A percentile compares a stretch with the other conserved stretches of the same genome.
Conservation (phyloP, 208 protist species). For the Trypanosoma melophagium region DNA sequence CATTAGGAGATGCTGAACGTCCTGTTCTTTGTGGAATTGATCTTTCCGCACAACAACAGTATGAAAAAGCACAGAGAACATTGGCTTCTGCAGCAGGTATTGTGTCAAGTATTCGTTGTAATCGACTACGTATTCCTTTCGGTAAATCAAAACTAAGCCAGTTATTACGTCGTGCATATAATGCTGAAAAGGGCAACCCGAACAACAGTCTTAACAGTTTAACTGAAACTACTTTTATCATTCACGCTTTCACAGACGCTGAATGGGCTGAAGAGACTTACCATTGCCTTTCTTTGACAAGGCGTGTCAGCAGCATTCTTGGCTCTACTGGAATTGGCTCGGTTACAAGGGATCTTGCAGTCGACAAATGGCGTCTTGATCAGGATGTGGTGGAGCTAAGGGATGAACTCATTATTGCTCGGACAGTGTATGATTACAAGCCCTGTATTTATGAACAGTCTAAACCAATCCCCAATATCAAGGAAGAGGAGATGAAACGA, state of each 20-base stretch:
- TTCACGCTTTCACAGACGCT: slow-evolving; percentile 80
- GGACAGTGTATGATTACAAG: slow-evolving; percentile 89
- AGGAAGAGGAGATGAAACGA: slow-evolving; percentile 86
- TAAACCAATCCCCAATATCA: slow-evolving; percentile 84
- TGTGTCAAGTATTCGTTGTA: slow-evolving; percentile 90
- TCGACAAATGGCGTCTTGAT: slow-evolving; percentile 91
- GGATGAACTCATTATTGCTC: slow-evolving; percentile 84
- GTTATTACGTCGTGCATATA: slow-evolving; percentile 89
- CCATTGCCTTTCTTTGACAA: slow-evolving; percentile 82
- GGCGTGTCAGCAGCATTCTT: slow-evolving; percentile 80
- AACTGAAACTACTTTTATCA: slow-evolving; percentile 77
- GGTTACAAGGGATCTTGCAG: slow-evolving; percentile 79
- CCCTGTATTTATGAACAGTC: slow-evolving; percentile 84
- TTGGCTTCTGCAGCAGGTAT: slow-evolving; percentile 78
- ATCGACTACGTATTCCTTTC: slow-evolving; percentile 89
- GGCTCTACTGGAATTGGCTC: slow-evolving; percentile 82
- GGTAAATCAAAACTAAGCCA: slow-evolving; percentile 90
- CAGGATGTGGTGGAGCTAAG: slow-evolving; percentile 87
- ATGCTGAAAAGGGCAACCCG: slow-evolving; percentile 83
- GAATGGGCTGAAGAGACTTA: slow-evolving; percentile 87
- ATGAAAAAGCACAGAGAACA: slow-evolving; percentile 80
- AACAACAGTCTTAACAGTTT: slow-evolving; percentile 69
- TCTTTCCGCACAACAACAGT: slow-evolving; percentile 49
- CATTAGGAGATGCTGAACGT: slow-evolving; percentile 81
- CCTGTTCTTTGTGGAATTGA: slow-evolving; percentile 88